Evolutionary conservation across 495 filamentous ascomycete species (phyloP).

Genomic region (Hamigera avellanea): DNA sequence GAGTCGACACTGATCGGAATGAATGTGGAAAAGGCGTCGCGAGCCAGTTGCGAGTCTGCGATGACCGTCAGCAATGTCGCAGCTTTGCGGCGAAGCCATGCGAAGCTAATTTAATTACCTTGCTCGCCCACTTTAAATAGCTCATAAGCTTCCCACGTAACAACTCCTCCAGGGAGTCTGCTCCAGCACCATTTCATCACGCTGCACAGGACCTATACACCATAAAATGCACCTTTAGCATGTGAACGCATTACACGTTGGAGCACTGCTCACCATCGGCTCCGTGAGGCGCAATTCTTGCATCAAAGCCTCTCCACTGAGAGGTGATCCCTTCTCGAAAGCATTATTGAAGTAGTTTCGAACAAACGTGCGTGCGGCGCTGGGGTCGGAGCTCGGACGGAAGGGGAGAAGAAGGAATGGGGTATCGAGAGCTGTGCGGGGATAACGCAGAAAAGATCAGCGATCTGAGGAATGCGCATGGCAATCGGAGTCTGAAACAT

Average conservation of each 20-base stretch:
- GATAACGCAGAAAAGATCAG: slow-evolving; percentile 19
- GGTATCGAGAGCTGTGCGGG: slow-evolving; percentile 72
- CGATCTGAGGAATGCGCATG: slow-evolving; percentile 15
- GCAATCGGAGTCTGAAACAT: slow-evolving; percentile 8
- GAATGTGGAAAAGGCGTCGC: slow-evolving; percentile 91
- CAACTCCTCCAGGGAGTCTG: slow-evolving; percentile 79
- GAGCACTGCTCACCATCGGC: slow-evolving; percentile 62
- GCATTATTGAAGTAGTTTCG: slow-evolving; percentile 76
- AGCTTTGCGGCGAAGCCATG: too few species aligned
- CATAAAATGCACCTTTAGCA: too few species aligned
- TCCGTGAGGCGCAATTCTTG: slow-evolving; percentile 90
- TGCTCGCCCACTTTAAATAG: slow-evolving; percentile 90
- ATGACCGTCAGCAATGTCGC: slow-evolving; percentile 4
- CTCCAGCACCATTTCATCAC: slow-evolving; percentile 99
- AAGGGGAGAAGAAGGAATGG: slow-evolving; percentile 96
- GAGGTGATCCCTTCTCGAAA: slow-evolving; percentile 29
- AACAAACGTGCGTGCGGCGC: slow-evolving; percentile 81
- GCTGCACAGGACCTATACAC: slow-evolving; percentile 69
- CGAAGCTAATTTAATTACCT: too few species aligned
- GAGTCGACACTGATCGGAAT: slow-evolving; percentile 91
- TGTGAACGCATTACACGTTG: too few species aligned
- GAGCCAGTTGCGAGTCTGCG: slow-evolving; percentile 79
- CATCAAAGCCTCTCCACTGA: slow-evolving; percentile 56
- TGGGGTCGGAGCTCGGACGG: slow-evolving; percentile 82
- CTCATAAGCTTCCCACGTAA: slow-evolving; percentile 95